These are phyloP conservation scores for Exophiala spinifera DNA, from an alignment of 2,329 filamentous ascomycete species.

Conservation along the genomic window DNA sequence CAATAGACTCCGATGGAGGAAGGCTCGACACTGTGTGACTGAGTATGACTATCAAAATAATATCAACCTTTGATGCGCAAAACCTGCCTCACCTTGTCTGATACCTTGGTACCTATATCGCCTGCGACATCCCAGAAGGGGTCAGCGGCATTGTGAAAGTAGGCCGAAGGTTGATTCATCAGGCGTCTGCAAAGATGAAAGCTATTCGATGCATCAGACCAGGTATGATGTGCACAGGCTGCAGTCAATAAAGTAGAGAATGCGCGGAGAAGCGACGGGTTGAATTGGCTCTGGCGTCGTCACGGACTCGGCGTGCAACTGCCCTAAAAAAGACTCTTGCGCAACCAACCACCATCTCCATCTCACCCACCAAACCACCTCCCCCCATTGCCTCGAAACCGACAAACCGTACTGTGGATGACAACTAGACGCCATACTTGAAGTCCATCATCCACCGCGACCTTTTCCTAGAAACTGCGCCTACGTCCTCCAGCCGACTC, in stretches of 20 bases:
- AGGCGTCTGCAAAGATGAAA: constrained; percentile 2
- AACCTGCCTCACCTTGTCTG: neutral
- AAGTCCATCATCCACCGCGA: neutral
- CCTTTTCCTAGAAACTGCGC: neutral
- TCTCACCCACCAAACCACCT: neutral
- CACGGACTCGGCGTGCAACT: too few species aligned
- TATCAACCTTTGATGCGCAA: constrained; percentile 3
- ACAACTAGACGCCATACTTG: neutral
- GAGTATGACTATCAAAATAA: constrained; percentile 15
- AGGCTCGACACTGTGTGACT: constrained; percentile 8
- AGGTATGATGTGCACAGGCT: too few species aligned
- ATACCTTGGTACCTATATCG: neutral
- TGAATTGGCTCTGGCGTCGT: too few species aligned
- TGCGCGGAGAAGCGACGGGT: neutral
- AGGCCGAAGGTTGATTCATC: constrained; percentile 3
- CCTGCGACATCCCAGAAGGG: neutral
- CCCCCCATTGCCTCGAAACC: neutral
- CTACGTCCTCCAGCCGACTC: neutral
- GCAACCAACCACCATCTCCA: neutral
- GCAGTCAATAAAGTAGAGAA: neutral
- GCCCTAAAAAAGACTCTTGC: neutral
- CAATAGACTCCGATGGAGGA: neutral
- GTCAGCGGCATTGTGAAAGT: neutral
- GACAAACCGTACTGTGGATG: neutral
- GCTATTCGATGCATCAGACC: neutral